Evolutionary conservation across 78 protist species (phyloP).

Genomic region (Pelomyxa schiedti): DNA sequence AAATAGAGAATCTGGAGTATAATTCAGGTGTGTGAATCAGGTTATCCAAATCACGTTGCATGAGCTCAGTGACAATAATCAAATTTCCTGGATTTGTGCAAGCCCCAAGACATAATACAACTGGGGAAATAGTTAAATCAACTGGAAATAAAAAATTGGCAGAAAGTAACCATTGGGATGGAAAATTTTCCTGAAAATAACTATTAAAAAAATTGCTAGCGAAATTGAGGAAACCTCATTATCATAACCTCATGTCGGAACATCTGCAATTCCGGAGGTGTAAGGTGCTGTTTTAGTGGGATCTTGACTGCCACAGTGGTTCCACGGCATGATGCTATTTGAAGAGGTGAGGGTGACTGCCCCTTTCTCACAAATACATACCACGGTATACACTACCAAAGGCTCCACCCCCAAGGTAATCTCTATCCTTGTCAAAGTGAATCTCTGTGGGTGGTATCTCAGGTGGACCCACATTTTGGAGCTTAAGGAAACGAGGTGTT

Average conservation of each 20-base stretch:
- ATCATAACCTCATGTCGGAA: slow-evolving; percentile 47
- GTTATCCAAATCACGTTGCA: slow-evolving; percentile 39
- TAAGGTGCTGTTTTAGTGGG: slow-evolving; percentile 32
- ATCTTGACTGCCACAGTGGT: slow-evolving; percentile 52
- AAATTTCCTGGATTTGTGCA: slow-evolving; percentile 55
- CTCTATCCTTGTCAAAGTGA: slow-evolving; percentile 26
- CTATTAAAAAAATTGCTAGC: too few relatives aligned
- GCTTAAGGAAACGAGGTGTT: too few relatives aligned
- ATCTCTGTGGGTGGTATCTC: slow-evolving; percentile 48
- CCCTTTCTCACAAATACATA: too few relatives aligned
- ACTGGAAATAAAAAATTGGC: too few relatives aligned
- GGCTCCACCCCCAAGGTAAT: slow-evolving; percentile 47
- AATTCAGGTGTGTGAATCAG: slow-evolving; percentile 17
- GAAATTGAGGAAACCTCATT: too few relatives aligned
- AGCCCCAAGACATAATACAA: slow-evolving; percentile 51
- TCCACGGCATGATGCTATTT: slow-evolving; percentile 35
- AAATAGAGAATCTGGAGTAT: slow-evolving; percentile 15
- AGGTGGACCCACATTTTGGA: slow-evolving; percentile 53
- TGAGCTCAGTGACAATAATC: slow-evolving; percentile 53
- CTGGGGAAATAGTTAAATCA: too few relatives aligned
- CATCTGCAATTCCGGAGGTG: slow-evolving; percentile 24
- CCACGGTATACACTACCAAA: slow-evolving; percentile 57
- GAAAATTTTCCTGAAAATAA: slow-evolving; percentile 40
- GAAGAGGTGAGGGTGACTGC: neutral
- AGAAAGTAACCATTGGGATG: slow-evolving; percentile 65